phyloP scores from a whole-genome alignment of 768 basidiomycete species.

The Pleurotus tuber-regium region DNA sequence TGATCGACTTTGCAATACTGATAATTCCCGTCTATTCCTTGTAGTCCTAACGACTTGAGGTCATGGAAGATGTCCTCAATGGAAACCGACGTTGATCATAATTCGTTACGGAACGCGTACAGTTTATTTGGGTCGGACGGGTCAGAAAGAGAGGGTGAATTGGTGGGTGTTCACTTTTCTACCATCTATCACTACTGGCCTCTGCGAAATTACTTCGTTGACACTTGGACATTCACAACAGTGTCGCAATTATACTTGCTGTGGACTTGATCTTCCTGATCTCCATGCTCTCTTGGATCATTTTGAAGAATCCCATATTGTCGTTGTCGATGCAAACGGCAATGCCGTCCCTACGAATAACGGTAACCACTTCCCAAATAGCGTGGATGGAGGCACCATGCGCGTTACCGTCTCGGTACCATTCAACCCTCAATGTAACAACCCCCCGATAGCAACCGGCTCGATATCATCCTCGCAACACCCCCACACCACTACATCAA shows the following conservation, averaged over 20 bases:
- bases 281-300: constrained; percentile 77
- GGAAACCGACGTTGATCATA: constrained; percentile 58
- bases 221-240: constrained; percentile 20
- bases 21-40: constrained; percentile 18
- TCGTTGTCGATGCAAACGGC: constrained; percentile 51
- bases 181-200: constrained; percentile 1
- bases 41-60: constrained; percentile 30
- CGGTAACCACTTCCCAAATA: background rate
- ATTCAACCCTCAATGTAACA: constrained; percentile 39
- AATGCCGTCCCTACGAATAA: constrained; percentile 34
- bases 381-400: constrained; percentile 3
- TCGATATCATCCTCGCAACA: constrained; percentile 22
- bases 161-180: constrained; percentile 41
- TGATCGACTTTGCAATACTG: background rate
- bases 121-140: constrained; percentile 45
- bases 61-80: constrained; percentile 43
- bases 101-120: constrained; percentile 63
- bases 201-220: background rate
- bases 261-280: constrained; percentile 65
- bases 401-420: constrained; percentile 41
- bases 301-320: constrained; percentile 88
- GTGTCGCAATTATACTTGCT: constrained; percentile 91
- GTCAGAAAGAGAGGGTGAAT: constrained; percentile 64
- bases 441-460: constrained; percentile 22
- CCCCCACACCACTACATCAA: background rate